Base-by-base conservation (phyloP, 139 green algal species). In the Coccomyxa sp. region DNA sequence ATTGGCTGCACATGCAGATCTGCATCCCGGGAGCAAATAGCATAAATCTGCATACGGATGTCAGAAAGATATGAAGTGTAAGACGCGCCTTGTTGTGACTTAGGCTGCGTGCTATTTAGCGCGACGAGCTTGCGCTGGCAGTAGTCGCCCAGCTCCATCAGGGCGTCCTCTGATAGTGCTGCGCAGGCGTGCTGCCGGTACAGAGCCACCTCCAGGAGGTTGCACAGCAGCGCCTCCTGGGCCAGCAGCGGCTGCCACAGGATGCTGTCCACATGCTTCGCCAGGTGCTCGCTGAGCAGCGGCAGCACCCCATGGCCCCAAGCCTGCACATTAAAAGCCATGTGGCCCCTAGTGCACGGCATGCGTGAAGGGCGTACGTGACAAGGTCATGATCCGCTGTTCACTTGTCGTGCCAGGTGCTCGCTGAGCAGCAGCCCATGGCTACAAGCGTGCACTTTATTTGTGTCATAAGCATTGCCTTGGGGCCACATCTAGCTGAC, bases 151-250 rank as follows among this genome's bases (percentile, higher is more conserved):
- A 95, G 82, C 84, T 95, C 85, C 44, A 97, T 79, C 74, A 93
- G 64, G 2, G 83, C 83, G 72, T 97, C 91, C 76, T 97, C 93
- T 33, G 69, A 37, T 9, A 90, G 31, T 0, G 87, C 84, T 69
- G 91, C 87, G 31, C 75, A 79, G 0, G 87, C 92, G 37, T 94
- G 81, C 2, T 69, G 40, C 80, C 95, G 92, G 78, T 81, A 93
- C 72, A 96, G 74, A 9, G 81, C 68, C 31, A 93, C 84, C 91
- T 97, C 91, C 8, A 97, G 83, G 72, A 97, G 83, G 85, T 97
- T 97, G 34, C 88, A 88, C 9, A 95, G 44, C 24, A 82, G 78
- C 10, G 87, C 82, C 81, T 96, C 92, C 58, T 96, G 91, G 73
- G 93, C 93, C 8, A 94, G 74, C 54, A 94, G 78, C 70, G 90